Percentiles rank a stretch among this genome's conserved stretches.
These are phyloP conservation scores for Ganoderma boninense DNA, from an alignment of 1,284 basidiomycete species.

Conservation along the genomic window DNA sequence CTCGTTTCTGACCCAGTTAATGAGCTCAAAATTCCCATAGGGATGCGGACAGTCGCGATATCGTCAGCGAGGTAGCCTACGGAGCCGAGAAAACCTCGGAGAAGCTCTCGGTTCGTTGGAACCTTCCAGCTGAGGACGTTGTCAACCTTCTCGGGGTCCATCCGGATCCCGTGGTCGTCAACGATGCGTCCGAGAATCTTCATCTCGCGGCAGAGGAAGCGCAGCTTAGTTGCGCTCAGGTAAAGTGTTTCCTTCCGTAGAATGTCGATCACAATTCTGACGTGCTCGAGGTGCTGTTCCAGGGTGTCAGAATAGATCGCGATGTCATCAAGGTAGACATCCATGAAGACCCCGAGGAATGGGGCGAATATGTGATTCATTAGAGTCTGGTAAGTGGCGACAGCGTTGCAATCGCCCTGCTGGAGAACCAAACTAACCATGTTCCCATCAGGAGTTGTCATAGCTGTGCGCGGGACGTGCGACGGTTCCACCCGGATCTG, in stretches of 20 bases:
- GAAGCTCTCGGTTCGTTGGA: constrained; percentile 30
- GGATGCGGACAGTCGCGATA: too few species aligned
- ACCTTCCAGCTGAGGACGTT: constrained; percentile 43
- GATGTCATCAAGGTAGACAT: constrained; percentile 30
- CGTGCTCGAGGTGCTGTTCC: constrained; percentile 39
- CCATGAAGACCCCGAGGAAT: constrained; percentile 17
- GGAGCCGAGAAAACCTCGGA: constrained; percentile 3
- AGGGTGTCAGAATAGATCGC: constrained; percentile 21
- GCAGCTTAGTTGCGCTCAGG: constrained; percentile 38
- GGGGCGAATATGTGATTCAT: constrained; percentile 26
- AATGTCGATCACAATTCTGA: constrained; percentile 34
- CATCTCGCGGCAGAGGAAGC: constrained; percentile 36
- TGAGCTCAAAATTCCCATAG: constrained; percentile 29
- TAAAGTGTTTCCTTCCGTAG: constrained; percentile 36
- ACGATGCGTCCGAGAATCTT: constrained; percentile 44
- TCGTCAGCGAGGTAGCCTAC: constrained; percentile 21
- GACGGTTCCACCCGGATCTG: constrained; percentile 20
- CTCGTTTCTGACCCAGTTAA: constrained; percentile 14
- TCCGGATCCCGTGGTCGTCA: constrained; percentile 38
- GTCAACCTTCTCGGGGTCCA: constrained; percentile 33
- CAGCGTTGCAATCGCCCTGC: constrained; percentile 47
- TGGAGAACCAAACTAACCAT: constrained; percentile 39
- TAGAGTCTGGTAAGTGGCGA: constrained; percentile 31
- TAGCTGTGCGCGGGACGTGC: constrained; percentile 13
- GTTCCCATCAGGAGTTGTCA: constrained; percentile 39